Base-by-base conservation (phyloP, 2,329 filamentous ascomycete species). In the Magnaporthiopsis poae region DNA sequence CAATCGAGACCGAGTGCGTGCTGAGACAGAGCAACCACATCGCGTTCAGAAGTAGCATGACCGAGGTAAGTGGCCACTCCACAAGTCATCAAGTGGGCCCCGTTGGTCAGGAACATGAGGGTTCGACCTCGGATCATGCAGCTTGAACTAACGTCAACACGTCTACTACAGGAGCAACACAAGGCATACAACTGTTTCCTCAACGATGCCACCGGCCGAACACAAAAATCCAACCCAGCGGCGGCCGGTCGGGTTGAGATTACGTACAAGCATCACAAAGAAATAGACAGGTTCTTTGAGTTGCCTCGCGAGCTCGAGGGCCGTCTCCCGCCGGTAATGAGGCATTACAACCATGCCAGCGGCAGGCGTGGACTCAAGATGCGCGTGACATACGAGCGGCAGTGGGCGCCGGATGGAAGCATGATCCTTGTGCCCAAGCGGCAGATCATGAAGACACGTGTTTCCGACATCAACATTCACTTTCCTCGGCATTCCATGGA, bases 381-480 rank as follows among this genome's bases (percentile, higher is more conserved):
- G 9, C 88, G 92, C 25, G 86, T 96, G 7, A 93, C 90, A 2
- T 85, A 87, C 67, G 90, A 96, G 74, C 87, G 90, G 73, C 88
- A 88, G 72, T 81, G 88, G 67, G 79, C 93, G 2, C 78, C 94
- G 18, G 63, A 56, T 36, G 21, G 39, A 56, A 64, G 46, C 18
- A 18, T 25, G 18, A 18, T n/a, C 4, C 60, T 65, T 11, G 36
- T 65, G 35, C 36, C 64, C 31, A 60, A 46, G 13, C 89, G 88
- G 68, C 92, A 91, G 75, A 97, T 99, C 72, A 87, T 99, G 77
- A 99, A 99, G 80, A 87, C 88, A 33, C 87, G 92, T n/a, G 83
- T 98, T 18, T 88, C 86, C 33, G 92, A 99, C 75, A 80, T 97
- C n/a, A 90, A 96, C 72, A 84, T 99, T 25, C 89, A 90, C 77